These are phyloP conservation scores for Aspergillus transmontanensis DNA, from an alignment of 2,329 filamentous ascomycete genomes.

Conservation along the genomic window DNA sequence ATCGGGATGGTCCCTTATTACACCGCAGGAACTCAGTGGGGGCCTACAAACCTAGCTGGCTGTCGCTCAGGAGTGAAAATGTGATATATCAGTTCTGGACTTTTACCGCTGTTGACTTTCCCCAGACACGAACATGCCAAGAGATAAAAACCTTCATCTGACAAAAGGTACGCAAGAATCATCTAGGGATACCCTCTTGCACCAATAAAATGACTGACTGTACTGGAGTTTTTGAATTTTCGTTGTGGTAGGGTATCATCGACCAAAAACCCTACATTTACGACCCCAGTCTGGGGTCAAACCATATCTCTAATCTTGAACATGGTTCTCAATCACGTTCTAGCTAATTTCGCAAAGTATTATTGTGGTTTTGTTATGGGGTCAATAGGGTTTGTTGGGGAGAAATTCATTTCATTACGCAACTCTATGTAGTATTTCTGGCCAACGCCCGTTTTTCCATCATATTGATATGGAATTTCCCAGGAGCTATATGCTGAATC, in stretches of 20 bases:
- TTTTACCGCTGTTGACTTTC: background rate
- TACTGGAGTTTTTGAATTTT: too few species aligned
- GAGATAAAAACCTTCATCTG: background rate
- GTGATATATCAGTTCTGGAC: background rate
- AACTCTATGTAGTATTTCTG: background rate
- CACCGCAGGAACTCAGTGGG: background rate
- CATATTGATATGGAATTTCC: too few species aligned
- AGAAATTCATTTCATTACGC: background rate
- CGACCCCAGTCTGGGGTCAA: background rate
- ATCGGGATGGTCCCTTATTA: background rate
- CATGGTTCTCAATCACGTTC: background rate
- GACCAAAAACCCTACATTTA: too few species aligned
- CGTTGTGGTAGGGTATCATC: too few species aligned
- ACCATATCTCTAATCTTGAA: background rate
- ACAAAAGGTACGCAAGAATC: too few species aligned
- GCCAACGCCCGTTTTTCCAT: background rate
- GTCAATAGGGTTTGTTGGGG: background rate
- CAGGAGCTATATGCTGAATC: too few species aligned
- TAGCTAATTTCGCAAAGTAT: too few species aligned
- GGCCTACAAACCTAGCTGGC: background rate
- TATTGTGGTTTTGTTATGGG: background rate
- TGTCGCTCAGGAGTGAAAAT: background rate
- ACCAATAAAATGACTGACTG: background rate
- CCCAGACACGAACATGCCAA: background rate
- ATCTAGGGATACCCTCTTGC: too few species aligned